Evolutionary conservation across 441 rosid genomes (phyloP).

Genomic region (Mallotus japonicus): DNA sequence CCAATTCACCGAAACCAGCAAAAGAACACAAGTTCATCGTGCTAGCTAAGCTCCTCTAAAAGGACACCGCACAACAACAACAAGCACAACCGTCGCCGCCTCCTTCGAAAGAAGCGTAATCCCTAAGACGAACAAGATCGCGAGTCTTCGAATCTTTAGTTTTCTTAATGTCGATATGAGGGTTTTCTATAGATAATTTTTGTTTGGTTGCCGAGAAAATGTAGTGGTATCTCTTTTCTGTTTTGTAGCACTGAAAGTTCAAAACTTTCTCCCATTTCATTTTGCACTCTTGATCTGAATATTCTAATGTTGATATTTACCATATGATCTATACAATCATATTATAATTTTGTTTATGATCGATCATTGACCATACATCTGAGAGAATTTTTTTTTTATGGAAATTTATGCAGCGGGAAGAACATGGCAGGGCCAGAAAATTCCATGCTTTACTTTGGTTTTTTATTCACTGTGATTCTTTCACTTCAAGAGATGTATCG

Average conservation of each 20-base stretch:
- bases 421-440: slow-evolving; percentile 71
- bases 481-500: slow-evolving; percentile 73
- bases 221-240: no score
- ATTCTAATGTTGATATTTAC: no score
- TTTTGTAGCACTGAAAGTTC: neutral
- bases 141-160: neutral
- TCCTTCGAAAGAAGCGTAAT: no score
- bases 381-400: neutral
- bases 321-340: no score
- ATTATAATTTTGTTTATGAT: neutral
- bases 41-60: no score
- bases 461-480: slow-evolving; percentile 57
- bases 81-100: no score
- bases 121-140: no score
- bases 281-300: neutral
- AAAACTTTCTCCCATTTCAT: neutral
- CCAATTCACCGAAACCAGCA: no score
- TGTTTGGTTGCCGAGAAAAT: no score
- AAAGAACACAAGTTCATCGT: no score
- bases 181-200: neutral
- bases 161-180: neutral
- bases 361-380: neutral
- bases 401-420: slow-evolving; percentile 13
- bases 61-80: no score
- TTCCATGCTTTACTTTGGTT: slow-evolving; percentile 65